Evolutionary conservation across 768 basidiomycete genomes (phyloP).

Genomic region (Leucosporidium yakuticum): DNA sequence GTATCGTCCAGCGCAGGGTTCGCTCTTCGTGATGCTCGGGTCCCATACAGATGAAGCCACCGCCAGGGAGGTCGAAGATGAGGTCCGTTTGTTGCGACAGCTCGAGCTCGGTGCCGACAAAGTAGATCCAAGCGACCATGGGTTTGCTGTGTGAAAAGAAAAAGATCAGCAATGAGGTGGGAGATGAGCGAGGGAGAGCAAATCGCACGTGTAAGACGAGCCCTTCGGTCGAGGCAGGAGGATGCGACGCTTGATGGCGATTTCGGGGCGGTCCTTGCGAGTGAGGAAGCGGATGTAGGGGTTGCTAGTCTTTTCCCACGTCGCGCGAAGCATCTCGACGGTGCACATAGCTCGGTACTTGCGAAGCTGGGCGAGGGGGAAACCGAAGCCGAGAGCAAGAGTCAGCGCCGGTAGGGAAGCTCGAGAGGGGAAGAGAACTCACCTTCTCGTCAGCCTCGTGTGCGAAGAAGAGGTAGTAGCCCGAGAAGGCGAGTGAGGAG

Average conservation of each 20-base stretch:
- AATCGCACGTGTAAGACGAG: conserved; percentile 53
- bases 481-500: conserved; percentile 72
- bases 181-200: no score
- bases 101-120: conserved; percentile 60
- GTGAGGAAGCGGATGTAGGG: conserved; percentile 72
- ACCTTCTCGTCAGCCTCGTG: conserved; percentile 96
- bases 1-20: conserved; percentile 73
- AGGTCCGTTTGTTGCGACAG: conserved; percentile 67
- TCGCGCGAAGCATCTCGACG: conserved; percentile 87
- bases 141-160: conserved; percentile 53
- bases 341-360: conserved; percentile 88
- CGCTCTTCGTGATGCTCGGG: conserved; percentile 97
- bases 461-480: conserved; percentile 82
- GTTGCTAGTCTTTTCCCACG: conserved; percentile 95
- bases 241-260: conserved; percentile 66
- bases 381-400: neutral
- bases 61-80: conserved; percentile 88
- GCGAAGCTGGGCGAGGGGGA: conserved; percentile 57
- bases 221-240: conserved; percentile 71
- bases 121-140: conserved; percentile 77
- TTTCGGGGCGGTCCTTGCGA: conserved; percentile 52
- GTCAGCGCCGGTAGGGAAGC: neutral
- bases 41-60: conserved; percentile 92
- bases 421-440: conserved; percentile 19
- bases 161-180: neutral